These are phyloP conservation scores for Alternaria consortialis DNA, from an alignment of 2,329 filamentous ascomycete species.

Conservation along the genomic window DNA sequence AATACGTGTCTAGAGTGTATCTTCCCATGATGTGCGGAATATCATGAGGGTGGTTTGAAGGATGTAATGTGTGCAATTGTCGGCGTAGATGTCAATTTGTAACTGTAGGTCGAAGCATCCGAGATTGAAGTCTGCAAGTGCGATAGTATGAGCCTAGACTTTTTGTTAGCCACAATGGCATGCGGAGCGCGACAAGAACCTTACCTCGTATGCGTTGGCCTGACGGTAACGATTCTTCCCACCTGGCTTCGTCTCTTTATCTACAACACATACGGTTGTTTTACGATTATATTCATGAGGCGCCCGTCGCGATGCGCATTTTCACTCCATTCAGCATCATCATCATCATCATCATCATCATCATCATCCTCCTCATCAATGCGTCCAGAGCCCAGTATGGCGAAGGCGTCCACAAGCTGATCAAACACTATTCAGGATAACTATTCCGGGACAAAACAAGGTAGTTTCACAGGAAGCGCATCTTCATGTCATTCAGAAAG, in stretches of 20 bases:
- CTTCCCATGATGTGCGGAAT: neutral
- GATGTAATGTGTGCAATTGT: constrained; percentile 13
- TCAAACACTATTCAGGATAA: constrained; percentile 19
- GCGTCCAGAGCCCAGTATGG: constrained; percentile 3
- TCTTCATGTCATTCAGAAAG: neutral
- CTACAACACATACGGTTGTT: neutral
- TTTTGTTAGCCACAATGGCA: neutral
- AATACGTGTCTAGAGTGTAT: neutral
- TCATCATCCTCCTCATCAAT: neutral
- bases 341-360: neutral
- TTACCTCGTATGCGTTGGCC: neutral
- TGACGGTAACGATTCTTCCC: neutral
- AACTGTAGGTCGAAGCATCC: constrained; percentile 16
- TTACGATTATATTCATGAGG: constrained; percentile 12
- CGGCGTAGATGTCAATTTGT: constrained; percentile 2
- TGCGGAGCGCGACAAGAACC: neutral
- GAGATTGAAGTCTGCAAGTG: constrained; percentile 13
- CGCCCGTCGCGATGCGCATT: constrained; percentile 12
- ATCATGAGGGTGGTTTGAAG: neutral
- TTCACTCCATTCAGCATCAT: constrained; percentile 5
- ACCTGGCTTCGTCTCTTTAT: neutral
- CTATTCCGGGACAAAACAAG: constrained; percentile 1
- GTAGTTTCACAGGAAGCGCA: neutral
- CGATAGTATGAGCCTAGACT: neutral
- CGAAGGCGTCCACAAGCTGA: constrained; percentile 1